Base-by-base conservation (phyloP, 192 early-diverging fungal genomes). In the Pilaira anomala region DNA sequence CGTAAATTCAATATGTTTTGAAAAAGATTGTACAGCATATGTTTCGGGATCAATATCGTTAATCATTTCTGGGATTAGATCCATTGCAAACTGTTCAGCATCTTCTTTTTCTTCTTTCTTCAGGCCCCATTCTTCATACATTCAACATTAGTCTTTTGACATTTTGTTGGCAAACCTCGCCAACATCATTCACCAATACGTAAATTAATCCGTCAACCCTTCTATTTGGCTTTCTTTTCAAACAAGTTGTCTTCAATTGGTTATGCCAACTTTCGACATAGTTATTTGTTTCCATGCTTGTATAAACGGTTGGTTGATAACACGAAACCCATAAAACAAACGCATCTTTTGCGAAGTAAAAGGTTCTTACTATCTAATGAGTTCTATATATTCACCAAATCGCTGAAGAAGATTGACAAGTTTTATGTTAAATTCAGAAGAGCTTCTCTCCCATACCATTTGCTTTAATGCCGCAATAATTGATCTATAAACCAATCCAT, bases 211-310 rank as follows among this genome's bases (percentile, higher is more conserved):
- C 3, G 16, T 60, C 39, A 1, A 60, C 41, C 4, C 57, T 12
- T 60, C 42, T 60, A 18, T 60, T 45, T 8, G 7, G 18, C 28
- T 26, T 60, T 45, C 57, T 60, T 44, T 45, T 12, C 11, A 60
- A 46, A 36, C 45, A 46, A 1, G 41, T 60, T 28, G 57, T 45
- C 16, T 60, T 60, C 2, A 60, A 12, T 21, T 60, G 57, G 13
- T 60, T 60, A 12, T 45, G 58, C 58, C 40, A 60, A 13, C 7
- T 44, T 60, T 60, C 58, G 4, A 60, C 28, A 28, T 42, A 60
- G 26, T 60, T 60, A 42, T 46, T 45, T 3, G 49, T 51, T 51
- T 51, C 49, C 49, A 51, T 51, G 8, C 26, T 25, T 5, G 49
- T 51, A 26, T 26, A 51, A 2, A 51, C 25, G 11, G 4, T 25